Evolutionary conservation across 345 rosid genomes (phyloP), one percentile per base, ranked within the genome.

Genomic region (Eucalyptus rudis): DNA sequence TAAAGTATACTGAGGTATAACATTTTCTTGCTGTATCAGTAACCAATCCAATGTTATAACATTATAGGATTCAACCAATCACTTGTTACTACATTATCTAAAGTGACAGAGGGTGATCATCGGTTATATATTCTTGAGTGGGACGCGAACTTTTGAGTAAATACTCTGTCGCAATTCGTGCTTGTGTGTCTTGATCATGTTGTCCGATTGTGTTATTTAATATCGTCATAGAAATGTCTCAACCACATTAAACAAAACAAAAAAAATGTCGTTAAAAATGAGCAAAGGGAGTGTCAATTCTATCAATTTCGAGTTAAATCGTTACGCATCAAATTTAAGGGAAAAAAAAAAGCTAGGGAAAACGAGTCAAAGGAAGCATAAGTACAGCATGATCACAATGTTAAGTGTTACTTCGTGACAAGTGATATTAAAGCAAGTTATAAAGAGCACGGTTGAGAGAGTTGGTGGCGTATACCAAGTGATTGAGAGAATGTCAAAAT

Each of bases 351-450:
- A 31, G 12, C 12, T 68, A 10, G 43, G 43, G 43, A 31, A 24
- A 56, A 56, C 2, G 2, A 22, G 83, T 76, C 27, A 76, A 76
- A 76, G 27, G 27, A 76, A 76, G 83, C 83, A 22, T 20, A 71
- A 71, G 83, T 1, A 24, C 47, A 2, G 0, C 29, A 36, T 10
- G 7, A 36, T 20, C 2, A 5, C 25, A 71, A 71, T 19, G 45
- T 36, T 2, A 3, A 71, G 14, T 36, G 8, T 5, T 1, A 1
- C 0, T 8, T 36, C 15, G 0, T 36, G 45, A 71, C 3, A 19
- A 36, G 12, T 68, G 80, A 0, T 4, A 68, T 68, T 3, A 71
- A 7, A 71, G 14, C 81, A 33, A 19, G 45, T 19, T 71, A 24
- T 71, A 10, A 3, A 36, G 25, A 71, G 45, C 14, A 36, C 12